Base-by-base conservation (phyloP, 805 yeast species). In the Ogataea paraovalis region DNA sequence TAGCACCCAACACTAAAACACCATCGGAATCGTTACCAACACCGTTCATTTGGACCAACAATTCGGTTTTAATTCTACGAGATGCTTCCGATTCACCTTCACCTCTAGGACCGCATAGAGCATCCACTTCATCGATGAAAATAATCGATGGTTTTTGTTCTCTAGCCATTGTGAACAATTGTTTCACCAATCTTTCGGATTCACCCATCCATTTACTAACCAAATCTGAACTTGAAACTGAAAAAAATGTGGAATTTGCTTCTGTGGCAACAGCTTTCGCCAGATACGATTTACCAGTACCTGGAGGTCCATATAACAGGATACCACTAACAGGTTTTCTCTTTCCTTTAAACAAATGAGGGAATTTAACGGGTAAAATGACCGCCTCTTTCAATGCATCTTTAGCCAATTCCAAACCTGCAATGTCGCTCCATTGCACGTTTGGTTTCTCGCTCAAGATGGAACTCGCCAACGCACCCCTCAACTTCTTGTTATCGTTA, bases 121-220 rank as follows among this genome's bases (percentile, higher is more conserved):
- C 98, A 69, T 94, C 99, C 32, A 94, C 97, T 68, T 94, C 99
- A 70, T 94, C 99, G 46, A 94, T 94, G 67, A 94, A 94, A 43
- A 94, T 94, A 56, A 94, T 95, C 0, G 96, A 82, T 1, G 99
- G 99, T 62, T 88, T 91, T 62, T 85, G 87, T 66, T 94, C 99
- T 55, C 99, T 77, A 4, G 99, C 99, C 96, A 92, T 88, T 30
- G 85, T 79, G 68, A 94, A 94, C 53, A 94, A 75, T 64, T 94
- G 97, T 66, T 92, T 94, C 23, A 94, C 98, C 48, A 94, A 78
- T 67, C 98, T 82, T 68, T 94, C 99, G 22, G 95, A 84, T 67
- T 94, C 99, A 59, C 99, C 99, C 97, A 92, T 92, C 99, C 99
- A 94, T 67, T 94, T 94, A 55, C 96, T 85, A 3, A 94, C 98